Conservation (phyloP, 352 stramenopile species). For the Globisporangium viniferum region DNA sequence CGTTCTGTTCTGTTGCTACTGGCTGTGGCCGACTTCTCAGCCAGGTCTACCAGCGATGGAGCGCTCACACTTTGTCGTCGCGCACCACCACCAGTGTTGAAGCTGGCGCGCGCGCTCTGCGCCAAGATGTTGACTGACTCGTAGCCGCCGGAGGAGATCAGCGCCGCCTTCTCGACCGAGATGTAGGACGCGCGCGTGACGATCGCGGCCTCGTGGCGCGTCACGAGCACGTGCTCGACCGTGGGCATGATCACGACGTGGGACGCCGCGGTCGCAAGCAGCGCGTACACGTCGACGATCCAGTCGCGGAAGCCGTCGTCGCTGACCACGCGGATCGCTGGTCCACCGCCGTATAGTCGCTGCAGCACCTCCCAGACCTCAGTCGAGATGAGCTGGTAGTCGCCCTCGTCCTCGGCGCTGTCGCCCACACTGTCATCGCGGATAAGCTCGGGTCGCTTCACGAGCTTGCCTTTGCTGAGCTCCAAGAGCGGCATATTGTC, state of each 20-base stretch:
- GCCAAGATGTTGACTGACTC: constrained; percentile 5
- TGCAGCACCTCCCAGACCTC: constrained; percentile 76
- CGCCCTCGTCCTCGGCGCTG: constrained; percentile 21
- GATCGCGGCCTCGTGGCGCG: constrained; percentile 33
- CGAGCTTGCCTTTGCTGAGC: constrained; percentile 44
- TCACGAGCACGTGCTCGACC: constrained; percentile 46
- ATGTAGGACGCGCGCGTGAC: constrained; percentile 18
- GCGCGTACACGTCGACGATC: constrained; percentile 39
- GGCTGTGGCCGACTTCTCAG: not conserved
- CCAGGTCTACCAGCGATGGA: not conserved
- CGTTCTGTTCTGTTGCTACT: not conserved
- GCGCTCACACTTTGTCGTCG: not conserved
- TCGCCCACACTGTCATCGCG: constrained; percentile 17
- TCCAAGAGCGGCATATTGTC: constrained; percentile 63
- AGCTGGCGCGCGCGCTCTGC: constrained; percentile 7
- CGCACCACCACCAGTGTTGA: not conserved
- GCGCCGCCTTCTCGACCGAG: constrained; percentile 14
- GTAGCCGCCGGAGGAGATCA: constrained; percentile 15
- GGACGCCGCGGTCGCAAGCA: constrained; percentile 23
- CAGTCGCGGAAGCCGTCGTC: constrained; percentile 22
- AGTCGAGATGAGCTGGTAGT: constrained; percentile 60
- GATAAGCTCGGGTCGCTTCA: constrained; percentile 41
- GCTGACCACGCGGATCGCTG: constrained; percentile 39
- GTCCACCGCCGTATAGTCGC: constrained; percentile 62
- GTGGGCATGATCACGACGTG: constrained; percentile 23